Conservation (phyloP, 306 rosid genomes). For the Rubus idaeus region DNA sequence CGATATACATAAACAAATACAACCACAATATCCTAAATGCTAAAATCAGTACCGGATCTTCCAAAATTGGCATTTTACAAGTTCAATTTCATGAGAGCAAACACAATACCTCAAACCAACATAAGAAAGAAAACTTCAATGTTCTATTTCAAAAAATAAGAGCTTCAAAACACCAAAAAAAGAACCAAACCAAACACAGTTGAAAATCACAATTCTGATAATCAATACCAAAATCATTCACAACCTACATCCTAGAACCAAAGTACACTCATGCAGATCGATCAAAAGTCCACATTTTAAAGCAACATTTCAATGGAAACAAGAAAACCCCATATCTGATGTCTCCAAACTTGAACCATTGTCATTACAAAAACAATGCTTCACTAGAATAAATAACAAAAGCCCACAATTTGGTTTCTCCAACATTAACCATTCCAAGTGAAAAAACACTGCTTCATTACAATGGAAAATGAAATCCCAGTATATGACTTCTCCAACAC, state of each 20-base stretch:
- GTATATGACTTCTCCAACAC: neutral
- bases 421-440: neutral
- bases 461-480: neutral
- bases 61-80: neutral
- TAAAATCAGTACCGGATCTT: neutral
- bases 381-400: neutral
- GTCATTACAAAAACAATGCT: neutral
- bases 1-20: neutral
- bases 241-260: neutral
- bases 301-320: neutral
- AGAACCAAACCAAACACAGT: neutral
- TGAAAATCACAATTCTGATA: neutral
- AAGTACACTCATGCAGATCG: neutral
- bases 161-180: neutral
- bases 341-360: neutral
- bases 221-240: no score
- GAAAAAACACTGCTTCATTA: neutral
- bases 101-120: conserved; percentile 3
- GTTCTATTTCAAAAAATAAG: neutral
- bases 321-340: neutral
- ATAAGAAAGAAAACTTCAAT: neutral
- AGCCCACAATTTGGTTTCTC: neutral
- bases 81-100: conserved; percentile 1
- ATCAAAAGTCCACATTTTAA: neutral
- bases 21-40: neutral